Conservation (phyloP, 1,139 yeast genomes). For the Diutina neorugosa region DNA sequence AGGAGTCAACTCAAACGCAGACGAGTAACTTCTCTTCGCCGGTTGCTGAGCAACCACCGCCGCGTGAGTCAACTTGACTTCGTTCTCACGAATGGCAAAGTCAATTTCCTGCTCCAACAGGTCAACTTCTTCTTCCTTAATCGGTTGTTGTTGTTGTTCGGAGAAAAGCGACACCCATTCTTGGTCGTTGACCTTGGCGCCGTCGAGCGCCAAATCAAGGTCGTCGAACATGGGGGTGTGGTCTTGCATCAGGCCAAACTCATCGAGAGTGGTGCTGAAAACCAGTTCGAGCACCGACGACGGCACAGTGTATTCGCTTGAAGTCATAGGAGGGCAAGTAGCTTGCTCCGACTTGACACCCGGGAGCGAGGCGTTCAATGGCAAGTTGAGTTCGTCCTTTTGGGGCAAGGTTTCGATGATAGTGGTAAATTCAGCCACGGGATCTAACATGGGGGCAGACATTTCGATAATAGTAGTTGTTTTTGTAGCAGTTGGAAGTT, state of each 20-base stretch:
- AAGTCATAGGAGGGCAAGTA: neutral
- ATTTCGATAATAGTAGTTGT: neutral
- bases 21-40: neutral
- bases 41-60: slow-evolving; percentile 2
- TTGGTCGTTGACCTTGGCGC: slow-evolving; percentile 35
- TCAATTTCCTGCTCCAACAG: neutral
- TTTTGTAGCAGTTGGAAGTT: neutral
- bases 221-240: slow-evolving; percentile 60
- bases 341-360: neutral
- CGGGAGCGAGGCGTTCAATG: neutral
- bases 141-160: slow-evolving; percentile 8
- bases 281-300: slow-evolving; percentile 42
- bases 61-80: slow-evolving; percentile 4
- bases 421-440: slow-evolving; percentile 4
- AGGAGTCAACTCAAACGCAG: slow-evolving; percentile 1
- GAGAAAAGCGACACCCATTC: slow-evolving; percentile 60
- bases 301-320: slow-evolving; percentile 3
- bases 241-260: slow-evolving; percentile 12
- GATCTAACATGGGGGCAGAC: slow-evolving; percentile 4
- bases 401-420: neutral
- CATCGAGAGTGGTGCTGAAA: slow-evolving; percentile 38
- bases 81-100: slow-evolving; percentile 2
- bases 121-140: slow-evolving; percentile 7
- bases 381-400: neutral
- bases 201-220: slow-evolving; percentile 33